Base-by-base conservation (phyloP, 2,329 filamentous ascomycete genomes). In the Claviceps africana region DNA sequence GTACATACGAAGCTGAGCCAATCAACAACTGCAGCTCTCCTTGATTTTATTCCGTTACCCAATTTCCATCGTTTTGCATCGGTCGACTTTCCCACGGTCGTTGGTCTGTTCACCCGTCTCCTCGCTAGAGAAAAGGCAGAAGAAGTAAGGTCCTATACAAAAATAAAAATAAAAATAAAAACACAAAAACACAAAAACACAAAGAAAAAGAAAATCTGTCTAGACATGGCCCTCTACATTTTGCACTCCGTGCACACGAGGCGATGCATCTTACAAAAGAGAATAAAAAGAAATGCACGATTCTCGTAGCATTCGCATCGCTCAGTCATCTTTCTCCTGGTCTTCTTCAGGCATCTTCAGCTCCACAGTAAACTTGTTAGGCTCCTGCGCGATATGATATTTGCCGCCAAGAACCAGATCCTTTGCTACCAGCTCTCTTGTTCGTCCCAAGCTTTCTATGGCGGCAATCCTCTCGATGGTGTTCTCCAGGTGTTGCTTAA, bases 341-440 rank as follows among this genome's bases (percentile, higher is more conserved):
- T 51, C 25, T n/a, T 72, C 68, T 30, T 71, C 67, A 2, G 69
- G 66, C 56, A 70, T 67, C 56, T 71, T 68, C 56, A 75, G 59
- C 59, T 68, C 69, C 21, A 77, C 65, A 2, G 67, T 67, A 5
- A 72, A 62, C 30, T 67, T 66, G 55, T 66, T 68, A 33, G 65
- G 64, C 35, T 65, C 66, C 53, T 64, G 66, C 48, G 67, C 62
- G 55, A 91, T 77, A 56, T 81, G 76, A 64, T 95, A 96, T 65
- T 84, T 85, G 2, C 89, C 89, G 13, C 86, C 82, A 33, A 90
- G 73, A 62, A 93, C 91, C 40, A 97, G 74, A 66, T 97, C 93
- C 72, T 98, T 98, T 57, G 95, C 86, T 1, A 95, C 94, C 50
- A 98, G 67, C 69, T 98, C 93, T 56, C 91, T 82, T n/a, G 93